phyloP scores from a whole-genome alignment of 495 filamentous ascomycete species.

The Coniosporium apollinis region DNA sequence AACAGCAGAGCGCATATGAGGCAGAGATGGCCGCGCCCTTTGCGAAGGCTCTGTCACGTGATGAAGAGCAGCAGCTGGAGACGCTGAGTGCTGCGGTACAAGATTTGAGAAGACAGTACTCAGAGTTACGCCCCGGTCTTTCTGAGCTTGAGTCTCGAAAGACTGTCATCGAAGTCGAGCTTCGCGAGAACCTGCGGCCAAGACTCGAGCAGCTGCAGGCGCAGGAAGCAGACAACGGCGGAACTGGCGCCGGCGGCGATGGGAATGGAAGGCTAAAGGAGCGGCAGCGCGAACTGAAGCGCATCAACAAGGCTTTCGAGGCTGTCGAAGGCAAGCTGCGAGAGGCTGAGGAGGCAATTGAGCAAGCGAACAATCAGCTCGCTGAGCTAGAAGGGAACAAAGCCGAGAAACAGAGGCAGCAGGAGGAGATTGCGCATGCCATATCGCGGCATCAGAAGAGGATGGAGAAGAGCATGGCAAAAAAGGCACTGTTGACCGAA shows the following conservation, averaged over 20 bases:
- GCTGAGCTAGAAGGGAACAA: slow-evolving; percentile 45
- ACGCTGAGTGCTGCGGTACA: slow-evolving; percentile 48
- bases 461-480: slow-evolving; percentile 82
- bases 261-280: slow-evolving; percentile 50
- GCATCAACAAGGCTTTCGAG: slow-evolving; percentile 42
- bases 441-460: slow-evolving; percentile 81
- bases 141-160: slow-evolving; percentile 71
- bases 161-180: slow-evolving; percentile 60
- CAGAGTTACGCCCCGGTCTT: slow-evolving; percentile 53
- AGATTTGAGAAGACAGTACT: slow-evolving; percentile 54
- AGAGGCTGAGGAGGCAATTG: slow-evolving; percentile 56
- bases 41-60: slow-evolving; percentile 70
- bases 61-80: slow-evolving; percentile 71
- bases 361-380: slow-evolving; percentile 42
- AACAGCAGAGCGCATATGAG: slow-evolving; percentile 55
- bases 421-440: slow-evolving; percentile 58
- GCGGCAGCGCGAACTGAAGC: slow-evolving; percentile 66
- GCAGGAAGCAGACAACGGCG: slow-evolving; percentile 52
- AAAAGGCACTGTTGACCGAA: slow-evolving; percentile 58
- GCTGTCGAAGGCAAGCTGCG: slow-evolving; percentile 47
- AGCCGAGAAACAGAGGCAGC: slow-evolving; percentile 44
- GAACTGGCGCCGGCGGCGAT: slow-evolving; percentile 34
- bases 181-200: slow-evolving; percentile 70
- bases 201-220: slow-evolving; percentile 74
- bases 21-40: slow-evolving; percentile 71